Evolutionary conservation across 257 asterid species (phyloP).

Genomic region (Salvia splendens): DNA sequence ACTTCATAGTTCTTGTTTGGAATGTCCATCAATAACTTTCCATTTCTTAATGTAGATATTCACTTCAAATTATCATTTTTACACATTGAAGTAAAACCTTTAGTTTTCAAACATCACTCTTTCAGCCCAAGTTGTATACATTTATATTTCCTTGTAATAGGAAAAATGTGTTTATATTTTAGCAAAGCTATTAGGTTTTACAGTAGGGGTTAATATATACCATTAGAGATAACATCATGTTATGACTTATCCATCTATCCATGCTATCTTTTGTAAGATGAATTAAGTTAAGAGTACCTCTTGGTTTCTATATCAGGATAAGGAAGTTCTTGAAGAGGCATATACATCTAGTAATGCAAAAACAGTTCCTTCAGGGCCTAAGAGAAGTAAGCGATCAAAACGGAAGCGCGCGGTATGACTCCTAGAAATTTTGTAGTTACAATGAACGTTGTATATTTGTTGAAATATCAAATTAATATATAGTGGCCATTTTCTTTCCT

Average conservation of each 20-base stretch:
- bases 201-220: background rate
- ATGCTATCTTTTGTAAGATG: conserved; percentile 7
- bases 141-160: background rate
- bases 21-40: background rate
- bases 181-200: background rate
- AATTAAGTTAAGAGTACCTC: conserved; percentile 14
- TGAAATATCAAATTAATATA: conserved; percentile 43
- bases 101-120: conserved; percentile 6
- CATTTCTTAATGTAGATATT: background rate
- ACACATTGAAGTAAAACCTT: background rate
- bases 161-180: background rate
- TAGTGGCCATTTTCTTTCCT: conserved; percentile 57
- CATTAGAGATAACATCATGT: background rate
- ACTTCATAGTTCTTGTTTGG: background rate
- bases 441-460: conserved; percentile 49
- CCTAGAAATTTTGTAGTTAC: conserved; percentile 44
- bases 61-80: conserved; percentile 13
- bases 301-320: conserved; percentile 47
- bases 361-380: conserved; percentile 65
- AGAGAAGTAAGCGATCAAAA: conserved; percentile 87
- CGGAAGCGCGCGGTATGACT: conserved; percentile 82
- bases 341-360: conserved; percentile 62
- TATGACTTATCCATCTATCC: background rate
- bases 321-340: conserved; percentile 74
- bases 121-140: background rate